Conservation (phyloP, 148 eudicot species). For the Diospyros kaki region DNA sequence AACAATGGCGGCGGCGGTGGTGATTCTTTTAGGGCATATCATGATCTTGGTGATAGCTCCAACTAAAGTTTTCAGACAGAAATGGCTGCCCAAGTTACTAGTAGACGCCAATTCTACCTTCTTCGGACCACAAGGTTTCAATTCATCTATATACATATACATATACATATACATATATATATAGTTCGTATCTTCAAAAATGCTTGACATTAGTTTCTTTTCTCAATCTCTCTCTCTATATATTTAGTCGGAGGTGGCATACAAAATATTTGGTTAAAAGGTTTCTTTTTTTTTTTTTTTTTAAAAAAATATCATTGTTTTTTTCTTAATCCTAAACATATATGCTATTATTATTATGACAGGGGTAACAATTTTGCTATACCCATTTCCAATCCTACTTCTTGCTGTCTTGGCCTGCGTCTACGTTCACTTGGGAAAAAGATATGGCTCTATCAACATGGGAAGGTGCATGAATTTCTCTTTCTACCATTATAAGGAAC, state of each 20-base stretch:
- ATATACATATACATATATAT: background rate
- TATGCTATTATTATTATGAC: background rate
- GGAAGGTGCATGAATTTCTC: slow-evolving; percentile 29
- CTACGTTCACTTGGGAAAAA: slow-evolving; percentile 59
- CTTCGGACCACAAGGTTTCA: slow-evolving; percentile 52
- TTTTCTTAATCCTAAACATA: too few species aligned
- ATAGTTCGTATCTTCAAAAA: background rate
- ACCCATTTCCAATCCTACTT: slow-evolving; percentile 64
- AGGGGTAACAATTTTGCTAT: slow-evolving; percentile 63
- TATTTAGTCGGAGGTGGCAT: too few species aligned
- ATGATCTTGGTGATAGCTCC: slow-evolving; percentile 53
- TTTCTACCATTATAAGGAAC: too few species aligned
- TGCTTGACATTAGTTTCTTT: too few species aligned
- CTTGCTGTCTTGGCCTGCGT: slow-evolving; percentile 53
- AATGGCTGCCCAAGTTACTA: slow-evolving; percentile 39
- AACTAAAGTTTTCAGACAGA: slow-evolving; percentile 27
- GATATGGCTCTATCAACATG: background rate
- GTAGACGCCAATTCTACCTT: slow-evolving; percentile 41
- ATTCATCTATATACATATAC: background rate
- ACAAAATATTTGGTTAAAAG: too few species aligned
- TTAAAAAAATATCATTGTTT: too few species aligned
- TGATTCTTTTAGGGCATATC: slow-evolving; percentile 42
- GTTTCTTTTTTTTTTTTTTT: too few species aligned
- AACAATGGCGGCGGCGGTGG: slow-evolving; percentile 12
- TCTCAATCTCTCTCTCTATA: too few species aligned